Percentiles rank a stretch among this genome's conserved stretches.
Conservation (phyloP, 345 rosid genomes). For the Diplotaxis tenuifolia region DNA sequence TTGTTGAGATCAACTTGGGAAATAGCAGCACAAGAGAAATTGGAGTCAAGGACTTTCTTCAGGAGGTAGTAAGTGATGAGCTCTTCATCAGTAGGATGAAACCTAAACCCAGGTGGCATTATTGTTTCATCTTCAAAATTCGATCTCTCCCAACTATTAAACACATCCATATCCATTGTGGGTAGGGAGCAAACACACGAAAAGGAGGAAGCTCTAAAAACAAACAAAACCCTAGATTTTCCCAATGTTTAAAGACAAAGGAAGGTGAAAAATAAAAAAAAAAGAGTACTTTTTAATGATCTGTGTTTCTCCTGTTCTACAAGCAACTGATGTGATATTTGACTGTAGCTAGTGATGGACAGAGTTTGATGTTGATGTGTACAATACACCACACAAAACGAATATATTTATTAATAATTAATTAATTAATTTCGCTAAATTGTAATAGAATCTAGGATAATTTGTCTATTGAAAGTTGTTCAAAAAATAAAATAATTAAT, state of each 20-base stretch:
- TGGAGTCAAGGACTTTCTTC: slow-evolving; percentile 72
- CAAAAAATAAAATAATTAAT: neutral
- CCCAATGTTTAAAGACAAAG: neutral
- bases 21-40: slow-evolving; percentile 70
- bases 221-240: slow-evolving; percentile 15
- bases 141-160: slow-evolving; percentile 40
- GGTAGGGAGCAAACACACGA: neutral
- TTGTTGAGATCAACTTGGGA: slow-evolving; percentile 93
- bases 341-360: slow-evolving; percentile 41
- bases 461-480: neutral
- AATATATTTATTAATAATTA: slow-evolving; percentile 7
- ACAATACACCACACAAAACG: slow-evolving; percentile 42
- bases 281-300: slow-evolving; percentile 26
- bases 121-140: slow-evolving; percentile 38
- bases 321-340: slow-evolving; percentile 43
- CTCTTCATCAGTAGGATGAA: slow-evolving; percentile 96
- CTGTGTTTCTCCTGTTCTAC: slow-evolving; percentile 40
- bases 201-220: neutral
- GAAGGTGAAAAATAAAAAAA: neutral
- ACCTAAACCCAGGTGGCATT: slow-evolving; percentile 90
- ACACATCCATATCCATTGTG: slow-evolving; percentile 52
- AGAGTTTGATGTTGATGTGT: slow-evolving; percentile 39
- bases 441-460: neutral
- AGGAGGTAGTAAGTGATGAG: slow-evolving; percentile 85
- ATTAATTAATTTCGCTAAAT: neutral